Base-by-base conservation (phyloP, 108 stramenopile genomes). In the Nitzschia sp. region DNA sequence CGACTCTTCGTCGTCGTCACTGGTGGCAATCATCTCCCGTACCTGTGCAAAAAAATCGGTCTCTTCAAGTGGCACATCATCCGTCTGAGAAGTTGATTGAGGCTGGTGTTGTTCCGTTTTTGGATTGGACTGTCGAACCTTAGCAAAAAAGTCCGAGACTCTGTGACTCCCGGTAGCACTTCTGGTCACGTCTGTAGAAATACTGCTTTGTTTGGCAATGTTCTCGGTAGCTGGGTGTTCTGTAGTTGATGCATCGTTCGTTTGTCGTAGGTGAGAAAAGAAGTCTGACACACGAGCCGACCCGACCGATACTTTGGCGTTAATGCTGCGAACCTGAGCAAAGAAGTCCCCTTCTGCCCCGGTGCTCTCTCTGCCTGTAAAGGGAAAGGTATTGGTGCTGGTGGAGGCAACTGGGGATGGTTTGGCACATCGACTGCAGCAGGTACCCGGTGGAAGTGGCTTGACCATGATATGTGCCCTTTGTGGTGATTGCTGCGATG, bases 31-130 rank as follows among this genome's bases (percentile, higher is more conserved):
- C 60, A 61, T 61, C 32, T 61, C 59, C 17, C 69, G 58, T 11
- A 71, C 47, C 36, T 58, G 69, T 23, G 69, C 69, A 61, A 71
- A 71, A 31, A 71, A 71, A 19, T 71, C 69, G 1, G 59, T 56
- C 2, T 61, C 60, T 44, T 61, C 60, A n/a, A 61, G 5, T 3
- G 8, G 41, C 17, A 21, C 21, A n/a, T 50, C 48, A 41, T 41
- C 38, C 6, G 38, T 13, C 6, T 6, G 9, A 6, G 38, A 41
- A 13, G 38, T 41, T 9, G 38, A 9, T 9, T 13, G 9, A 41
- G 38, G 38, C n/a, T 34, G 31, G 30, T 58, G 3, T 2, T 61
- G 38, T 5, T 22, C 21, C 26, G 17, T 19, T 1, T n/a, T 41
- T 13, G 55, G 30, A 50, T 65, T 17, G 23, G 29, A 45, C 6